Conservation (phyloP, 2,329 filamentous ascomycete species). For the Pyrenochaeta sp. region DNA sequence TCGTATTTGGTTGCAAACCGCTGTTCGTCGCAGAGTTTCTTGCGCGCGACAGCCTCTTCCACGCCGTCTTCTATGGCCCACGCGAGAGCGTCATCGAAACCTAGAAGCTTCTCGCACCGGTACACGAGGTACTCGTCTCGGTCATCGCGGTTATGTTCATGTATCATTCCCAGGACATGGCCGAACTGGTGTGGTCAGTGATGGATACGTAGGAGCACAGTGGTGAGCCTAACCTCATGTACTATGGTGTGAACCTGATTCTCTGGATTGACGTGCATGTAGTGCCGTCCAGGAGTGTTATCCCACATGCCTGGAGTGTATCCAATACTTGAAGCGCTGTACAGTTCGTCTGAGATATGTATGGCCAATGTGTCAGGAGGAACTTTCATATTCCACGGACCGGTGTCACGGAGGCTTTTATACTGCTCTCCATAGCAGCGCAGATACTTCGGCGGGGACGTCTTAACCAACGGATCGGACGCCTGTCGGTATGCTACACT, state of each 20-base stretch:
- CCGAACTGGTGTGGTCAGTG: neutral
- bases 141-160: conserved; percentile 6
- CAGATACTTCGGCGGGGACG: no score
- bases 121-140: conserved; percentile 5
- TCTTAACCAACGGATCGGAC: no score
- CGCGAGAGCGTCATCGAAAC: neutral
- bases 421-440: no score
- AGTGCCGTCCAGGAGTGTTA: neutral
- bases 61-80: neutral
- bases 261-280: neutral
- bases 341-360: neutral
- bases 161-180: conserved; percentile 9
- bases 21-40: neutral
- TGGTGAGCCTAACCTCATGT: conserved; percentile 1
- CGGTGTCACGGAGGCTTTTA: neutral
- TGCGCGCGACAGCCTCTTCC: neutral
- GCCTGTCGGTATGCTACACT: neutral
- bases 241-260: neutral
- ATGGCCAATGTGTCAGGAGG: neutral
- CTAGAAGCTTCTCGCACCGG: conserved; percentile 4
- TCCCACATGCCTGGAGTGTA: neutral
- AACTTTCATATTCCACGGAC: neutral
- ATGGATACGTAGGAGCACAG: neutral
- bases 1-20: neutral
- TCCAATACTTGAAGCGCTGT: neutral